Evolutionary conservation across 2,329 filamentous ascomycete genomes (phyloP), one percentile per base, ranked within the genome.

Genomic region (Phialophora macrospora): DNA sequence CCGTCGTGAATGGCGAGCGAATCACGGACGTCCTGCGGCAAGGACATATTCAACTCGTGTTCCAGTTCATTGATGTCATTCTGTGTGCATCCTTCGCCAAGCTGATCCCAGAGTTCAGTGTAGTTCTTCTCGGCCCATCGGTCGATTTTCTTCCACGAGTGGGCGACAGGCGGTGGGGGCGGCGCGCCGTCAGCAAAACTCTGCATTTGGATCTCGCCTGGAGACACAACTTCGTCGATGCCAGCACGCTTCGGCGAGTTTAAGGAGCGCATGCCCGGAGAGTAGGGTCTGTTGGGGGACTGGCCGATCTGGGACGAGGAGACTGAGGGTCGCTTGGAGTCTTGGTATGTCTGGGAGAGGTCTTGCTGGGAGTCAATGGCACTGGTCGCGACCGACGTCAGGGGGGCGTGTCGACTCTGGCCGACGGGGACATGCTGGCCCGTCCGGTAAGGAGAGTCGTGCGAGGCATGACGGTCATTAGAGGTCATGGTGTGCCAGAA

Each of bases 61-160:
- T 99, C 95, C 60, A 99, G 83, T 79, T 98, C 95, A 78, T 97
- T 98, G 75, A 99, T 83, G 75, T 99, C 95, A 79, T 99, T 99
- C 75, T 87, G 84, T 4, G 95, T 98, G 75, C 90, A 93, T 32
- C 92, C 93, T 78, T 97, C 93, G 76, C 94, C 91, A 38, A 99
- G 82, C 77, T 99, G 93, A 79, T 99, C 95, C 73, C 84, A 95
- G 32, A 99, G 86, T 79, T 99, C 95, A 66, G 92, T 90, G 78
- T 97, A 99, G 79, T 98, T 92, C 68, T 95, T 91, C 74, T 98
- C 95, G 63, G 91, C 86, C 95, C 95, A 99, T 48, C 85, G 84
- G 77, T 98, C 94, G 75, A 99, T 97, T 78, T 93, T 91, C 76
- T 85, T 88, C 95, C 95, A 99, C 14, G 94, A 96, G 80, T 97